Evolutionary conservation across 441 rosid genomes (phyloP).

Genomic region (Gossypium gossypioides): DNA sequence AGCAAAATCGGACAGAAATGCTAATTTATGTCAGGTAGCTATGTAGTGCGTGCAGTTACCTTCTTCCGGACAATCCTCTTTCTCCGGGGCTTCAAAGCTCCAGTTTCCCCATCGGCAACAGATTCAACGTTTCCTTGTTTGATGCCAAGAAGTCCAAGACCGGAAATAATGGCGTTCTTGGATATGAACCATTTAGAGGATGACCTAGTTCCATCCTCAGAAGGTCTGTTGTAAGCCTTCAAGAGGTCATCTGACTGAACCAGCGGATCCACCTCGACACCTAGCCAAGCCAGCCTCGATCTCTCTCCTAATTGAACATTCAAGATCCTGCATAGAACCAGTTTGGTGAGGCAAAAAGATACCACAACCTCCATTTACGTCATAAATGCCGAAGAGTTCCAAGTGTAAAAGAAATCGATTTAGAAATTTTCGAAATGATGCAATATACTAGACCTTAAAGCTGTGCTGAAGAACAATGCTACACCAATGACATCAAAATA

Average conservation of each 20-base stretch:
- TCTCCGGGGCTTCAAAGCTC: slow-evolving; percentile 57
- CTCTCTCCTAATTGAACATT: slow-evolving; percentile 65
- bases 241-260: slow-evolving; percentile 63
- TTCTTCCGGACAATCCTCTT: slow-evolving; percentile 87
- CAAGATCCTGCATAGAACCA: slow-evolving; percentile 45
- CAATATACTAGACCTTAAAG: slow-evolving; percentile 45
- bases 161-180: slow-evolving; percentile 66
- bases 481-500: slow-evolving; percentile 96
- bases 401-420: background rate
- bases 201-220: slow-evolving; percentile 32
- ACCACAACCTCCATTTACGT: background rate
- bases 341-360: slow-evolving; percentile 10
- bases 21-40: slow-evolving; percentile 9
- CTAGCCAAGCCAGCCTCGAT: slow-evolving; percentile 79
- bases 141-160: slow-evolving; percentile 69
- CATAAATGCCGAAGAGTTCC: background rate
- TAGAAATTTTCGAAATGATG: background rate
- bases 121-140: slow-evolving; percentile 46
- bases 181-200: slow-evolving; percentile 78
- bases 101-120: slow-evolving; percentile 31
- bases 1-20: slow-evolving; percentile 28
- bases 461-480: slow-evolving; percentile 67
- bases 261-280: slow-evolving; percentile 80
- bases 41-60: slow-evolving; percentile 43
- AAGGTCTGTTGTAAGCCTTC: slow-evolving; percentile 60